Evolutionary conservation across 169 alveolate genomes (phyloP).

Genomic region (Cryptosporidium sp.): DNA sequence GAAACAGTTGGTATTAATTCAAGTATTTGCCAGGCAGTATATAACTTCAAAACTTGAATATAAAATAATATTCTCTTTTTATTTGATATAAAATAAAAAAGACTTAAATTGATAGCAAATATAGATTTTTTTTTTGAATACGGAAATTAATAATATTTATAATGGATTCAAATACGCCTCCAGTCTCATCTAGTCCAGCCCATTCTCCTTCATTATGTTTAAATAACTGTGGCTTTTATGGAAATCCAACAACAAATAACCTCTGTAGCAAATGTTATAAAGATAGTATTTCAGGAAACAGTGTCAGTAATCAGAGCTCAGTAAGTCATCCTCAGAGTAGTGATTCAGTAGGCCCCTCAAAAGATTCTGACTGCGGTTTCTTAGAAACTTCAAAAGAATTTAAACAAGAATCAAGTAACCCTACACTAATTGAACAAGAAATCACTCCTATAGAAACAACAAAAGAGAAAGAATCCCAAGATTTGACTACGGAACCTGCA

Average conservation of each 20-base stretch:
- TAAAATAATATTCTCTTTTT: not conserved
- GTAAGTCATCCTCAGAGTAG: not conserved
- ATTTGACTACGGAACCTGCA: not conserved
- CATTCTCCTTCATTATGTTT: conserved; percentile 85
- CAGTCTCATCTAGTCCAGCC: conserved; percentile 70
- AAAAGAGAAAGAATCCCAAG: not conserved
- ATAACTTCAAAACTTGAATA: not conserved
- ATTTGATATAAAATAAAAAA: not conserved
- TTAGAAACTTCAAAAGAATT: not conserved
- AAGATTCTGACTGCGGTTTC: not conserved
- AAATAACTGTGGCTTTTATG: conserved; percentile 92
- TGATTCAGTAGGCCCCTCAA: not conserved
- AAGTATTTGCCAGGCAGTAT: not conserved
- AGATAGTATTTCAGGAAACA: conserved; percentile 78
- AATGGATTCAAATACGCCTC: conserved; percentile 72
- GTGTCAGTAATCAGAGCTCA: conserved; percentile 16
- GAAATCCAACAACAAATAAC: conserved; percentile 91
- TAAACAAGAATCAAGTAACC: not conserved
- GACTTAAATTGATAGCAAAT: not conserved
- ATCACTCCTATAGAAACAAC: not conserved
- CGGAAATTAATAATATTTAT: not conserved
- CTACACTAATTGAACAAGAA: not conserved
- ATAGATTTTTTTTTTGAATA: not conserved
- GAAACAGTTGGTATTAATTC: not conserved
- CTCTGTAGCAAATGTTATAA: conserved; percentile 91